Evolutionary conservation across 2,329 filamentous ascomycete species (phyloP).

Genomic region (Clonostachys rosea): DNA sequence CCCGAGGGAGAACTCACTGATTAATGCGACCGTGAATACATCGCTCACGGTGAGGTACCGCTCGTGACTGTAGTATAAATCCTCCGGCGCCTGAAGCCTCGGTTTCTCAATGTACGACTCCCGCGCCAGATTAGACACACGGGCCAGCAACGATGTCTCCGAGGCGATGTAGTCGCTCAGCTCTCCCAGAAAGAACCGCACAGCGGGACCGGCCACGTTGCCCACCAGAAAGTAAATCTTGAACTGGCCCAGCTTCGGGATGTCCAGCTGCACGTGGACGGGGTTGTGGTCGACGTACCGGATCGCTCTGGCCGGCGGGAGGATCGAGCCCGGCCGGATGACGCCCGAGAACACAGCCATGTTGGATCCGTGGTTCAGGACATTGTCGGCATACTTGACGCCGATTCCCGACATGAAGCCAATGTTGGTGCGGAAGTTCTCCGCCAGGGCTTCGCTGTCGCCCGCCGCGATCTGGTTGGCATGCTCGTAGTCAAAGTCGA

Average conservation of each 20-base stretch:
- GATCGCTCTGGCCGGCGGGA: conserved; percentile 66
- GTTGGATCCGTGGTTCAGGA: conserved; percentile 36
- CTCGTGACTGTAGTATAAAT: conserved; percentile 62
- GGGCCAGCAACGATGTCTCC: conserved; percentile 49
- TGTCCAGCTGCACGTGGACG: conserved; percentile 72
- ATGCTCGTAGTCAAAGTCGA: conserved; percentile 55
- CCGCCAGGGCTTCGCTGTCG: conserved; percentile 57
- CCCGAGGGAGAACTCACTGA: conserved; percentile 44
- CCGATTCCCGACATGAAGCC: conserved; percentile 71
- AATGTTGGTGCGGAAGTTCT: conserved; percentile 67
- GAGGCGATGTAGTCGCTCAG: conserved; percentile 52
- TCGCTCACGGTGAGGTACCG: conserved; percentile 66
- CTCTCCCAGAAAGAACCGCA: conserved; percentile 51
- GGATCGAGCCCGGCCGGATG: conserved; percentile 47
- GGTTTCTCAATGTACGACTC: conserved; percentile 58
- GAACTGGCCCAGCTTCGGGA: conserved; percentile 74
- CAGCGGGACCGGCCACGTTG: conserved; percentile 43
- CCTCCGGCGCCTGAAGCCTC: conserved; percentile 50
- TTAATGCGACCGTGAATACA: conserved; percentile 64
- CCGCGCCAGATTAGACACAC: conserved; percentile 53
- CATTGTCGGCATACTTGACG: conserved; percentile 51
- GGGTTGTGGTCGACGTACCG: conserved; percentile 76
- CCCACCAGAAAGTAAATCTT: conserved; percentile 68
- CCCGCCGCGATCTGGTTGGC: conserved; percentile 56
- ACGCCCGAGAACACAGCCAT: conserved; percentile 28